Conservation (phyloP, 768 basidiomycete genomes). For the Auricularia cornea region DNA sequence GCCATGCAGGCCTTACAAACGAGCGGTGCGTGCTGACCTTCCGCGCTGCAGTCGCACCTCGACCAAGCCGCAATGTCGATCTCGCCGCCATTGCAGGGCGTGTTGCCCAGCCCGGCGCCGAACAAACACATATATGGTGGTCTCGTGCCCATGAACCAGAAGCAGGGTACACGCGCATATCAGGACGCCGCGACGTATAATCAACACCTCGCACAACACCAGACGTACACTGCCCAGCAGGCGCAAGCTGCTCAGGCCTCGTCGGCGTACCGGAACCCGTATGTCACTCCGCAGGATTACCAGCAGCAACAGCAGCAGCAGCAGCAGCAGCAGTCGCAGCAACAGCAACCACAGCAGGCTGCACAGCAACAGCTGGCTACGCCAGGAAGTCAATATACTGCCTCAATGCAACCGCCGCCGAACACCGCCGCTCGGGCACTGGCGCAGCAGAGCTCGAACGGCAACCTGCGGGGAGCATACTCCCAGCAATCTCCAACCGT, state of each 20-base stretch:
- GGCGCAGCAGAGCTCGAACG: conserved; percentile 5
- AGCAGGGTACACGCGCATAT: conserved; percentile 76
- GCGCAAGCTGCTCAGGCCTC: conserved; percentile 68
- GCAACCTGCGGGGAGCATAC: conserved; percentile 6
- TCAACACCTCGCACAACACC: conserved; percentile 90
- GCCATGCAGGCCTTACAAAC: background rate
- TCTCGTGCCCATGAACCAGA: conserved; percentile 71
- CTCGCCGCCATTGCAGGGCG: conserved; percentile 32
- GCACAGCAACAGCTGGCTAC: background rate
- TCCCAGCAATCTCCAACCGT: conserved; percentile 15
- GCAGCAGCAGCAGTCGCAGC: conserved; percentile 11
- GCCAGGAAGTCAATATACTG: background rate
- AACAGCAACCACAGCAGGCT: conserved; percentile 3
- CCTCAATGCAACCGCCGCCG: background rate
- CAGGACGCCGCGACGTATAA: conserved; percentile 92
- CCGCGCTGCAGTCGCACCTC: background rate
- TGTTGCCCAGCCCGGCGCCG: conserved; percentile 23
- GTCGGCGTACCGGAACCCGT: conserved; percentile 69
- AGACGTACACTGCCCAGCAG: conserved; percentile 83
- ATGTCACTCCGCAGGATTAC: conserved; percentile 48
- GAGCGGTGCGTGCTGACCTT: background rate
- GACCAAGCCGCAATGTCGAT: conserved; percentile 16
- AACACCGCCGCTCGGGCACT: background rate
- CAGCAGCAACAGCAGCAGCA: conserved; percentile 14
- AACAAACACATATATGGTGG: conserved; percentile 86